Evolutionary conservation across 306 rosid genomes (phyloP).

Genomic region (Datisca glomerata): DNA sequence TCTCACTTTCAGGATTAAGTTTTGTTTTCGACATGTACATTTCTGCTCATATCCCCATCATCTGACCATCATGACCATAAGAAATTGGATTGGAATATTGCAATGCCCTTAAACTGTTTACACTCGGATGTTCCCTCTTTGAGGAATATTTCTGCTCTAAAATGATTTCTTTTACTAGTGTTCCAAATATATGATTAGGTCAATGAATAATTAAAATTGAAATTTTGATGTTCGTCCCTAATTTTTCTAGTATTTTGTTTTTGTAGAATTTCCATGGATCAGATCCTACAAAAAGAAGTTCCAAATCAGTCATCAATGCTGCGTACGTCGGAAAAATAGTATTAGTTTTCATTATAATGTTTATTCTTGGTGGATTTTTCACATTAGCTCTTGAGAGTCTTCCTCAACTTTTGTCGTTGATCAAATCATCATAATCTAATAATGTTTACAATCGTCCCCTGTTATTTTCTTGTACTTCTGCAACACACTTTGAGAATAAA

Average conservation of each 20-base stretch:
- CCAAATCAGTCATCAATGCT: slow-evolving; percentile 23
- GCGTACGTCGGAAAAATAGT: slow-evolving; percentile 40
- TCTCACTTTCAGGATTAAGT: too few species aligned
- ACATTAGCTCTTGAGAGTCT: slow-evolving; percentile 63
- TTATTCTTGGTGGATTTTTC: slow-evolving; percentile 48
- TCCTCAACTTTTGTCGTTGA: slow-evolving; percentile 33
- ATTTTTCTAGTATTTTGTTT: slow-evolving; percentile 8
- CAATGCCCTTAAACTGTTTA: too few species aligned
- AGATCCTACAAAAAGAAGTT: slow-evolving; percentile 12
- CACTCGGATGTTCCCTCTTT: not conserved
- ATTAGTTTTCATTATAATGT: slow-evolving; percentile 44
- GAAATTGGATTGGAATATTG: too few species aligned
- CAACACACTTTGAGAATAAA: too few species aligned
- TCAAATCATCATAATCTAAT: too few species aligned
- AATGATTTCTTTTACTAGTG: not conserved
- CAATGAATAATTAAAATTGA: not conserved
- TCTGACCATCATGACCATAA: too few species aligned
- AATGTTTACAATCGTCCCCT: too few species aligned
- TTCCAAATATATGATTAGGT: slow-evolving; percentile 1
- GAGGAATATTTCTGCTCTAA: not conserved
- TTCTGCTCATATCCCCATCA: too few species aligned
- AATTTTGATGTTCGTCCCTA: too few species aligned
- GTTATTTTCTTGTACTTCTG: too few species aligned
- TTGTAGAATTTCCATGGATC: slow-evolving; percentile 26
- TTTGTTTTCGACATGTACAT: too few species aligned